Evolutionary conservation across 148 eudicot genomes (phyloP), one percentile per base, ranked within the genome.

Genomic region (Heliamphora exappendiculata): DNA sequence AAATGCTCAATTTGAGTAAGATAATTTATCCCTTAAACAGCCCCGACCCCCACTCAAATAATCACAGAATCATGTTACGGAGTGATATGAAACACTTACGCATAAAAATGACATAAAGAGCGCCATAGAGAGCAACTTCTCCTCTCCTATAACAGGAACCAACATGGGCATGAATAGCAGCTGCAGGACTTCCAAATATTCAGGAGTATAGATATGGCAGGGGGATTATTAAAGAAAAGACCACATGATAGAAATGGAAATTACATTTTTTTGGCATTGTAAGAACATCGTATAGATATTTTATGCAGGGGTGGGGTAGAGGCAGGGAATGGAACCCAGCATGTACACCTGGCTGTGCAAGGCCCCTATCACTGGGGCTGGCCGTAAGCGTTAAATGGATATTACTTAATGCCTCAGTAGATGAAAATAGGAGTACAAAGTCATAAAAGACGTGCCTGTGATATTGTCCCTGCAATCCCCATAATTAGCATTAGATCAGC

Each of bases 151-250:
- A 57, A 84, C 59, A 24, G 94, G 92, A 78, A 82, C 84, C 81
- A 92, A 73, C 41, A 87, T 20, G 9, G 97, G 97, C 94, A 90
- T 89, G 72, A 92, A 63, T 73, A 89, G 73, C 71, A 92, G 84
- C 97, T 92, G 89, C 82, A 87, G 51, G 68, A 67, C 29, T 62
- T 5, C 26, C 70, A 65, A 75, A 67, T 26, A 74, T 17, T 39
- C 64, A 26, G 19, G 36, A 41, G 22, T 22, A 51, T 1, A 51
- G 14, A 45, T 29, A 51, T 2, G 20, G 33, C 20, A 13, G 65
- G 17, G 0, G 26, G 59, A 58, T 77, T 33, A 19, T 34, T 11
- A n/a, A 12, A n/a, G n/a, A 39, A 29, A 1, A 7, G 68, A 7
- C 44, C 19, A 10, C 20, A 65, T 12, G 9, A 65, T 37, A 39